Conservation (phyloP, 225 moss, liverwort and hornwort species). For the Takakia lepidozioides region DNA sequence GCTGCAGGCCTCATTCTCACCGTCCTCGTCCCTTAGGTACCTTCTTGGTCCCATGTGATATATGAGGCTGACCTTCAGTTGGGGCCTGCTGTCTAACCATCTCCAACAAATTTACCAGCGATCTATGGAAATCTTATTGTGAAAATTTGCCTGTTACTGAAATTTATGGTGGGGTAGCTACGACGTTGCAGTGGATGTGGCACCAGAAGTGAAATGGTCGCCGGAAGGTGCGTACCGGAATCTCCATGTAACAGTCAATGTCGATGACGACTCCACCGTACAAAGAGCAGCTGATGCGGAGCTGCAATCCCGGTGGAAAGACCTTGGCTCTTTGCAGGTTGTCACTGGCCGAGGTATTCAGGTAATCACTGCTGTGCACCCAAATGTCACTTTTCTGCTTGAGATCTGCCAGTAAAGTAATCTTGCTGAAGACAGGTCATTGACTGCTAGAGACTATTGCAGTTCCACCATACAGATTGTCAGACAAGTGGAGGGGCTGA, state of each 20-base stretch:
- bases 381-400: too few relatives aligned
- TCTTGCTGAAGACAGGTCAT: too few relatives aligned
- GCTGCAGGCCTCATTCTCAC: constrained; percentile 60
- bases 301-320: constrained; percentile 67
- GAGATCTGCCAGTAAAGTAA: too few relatives aligned
- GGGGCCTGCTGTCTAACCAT: too few relatives aligned
- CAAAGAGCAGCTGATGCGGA: constrained; percentile 57
- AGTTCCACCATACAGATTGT: too few relatives aligned
- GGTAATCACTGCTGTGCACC: too few relatives aligned
- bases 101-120: too few relatives aligned
- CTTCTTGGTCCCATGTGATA: constrained; percentile 3
- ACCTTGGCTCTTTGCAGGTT: constrained; percentile 69
- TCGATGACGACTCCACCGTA: constrained; percentile 41
- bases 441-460: too few relatives aligned
- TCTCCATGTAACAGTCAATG: constrained; percentile 74
- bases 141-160: too few relatives aligned
- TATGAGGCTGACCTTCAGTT: too few relatives aligned
- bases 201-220: constrained; percentile 83
- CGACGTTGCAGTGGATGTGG: constrained; percentile 97
- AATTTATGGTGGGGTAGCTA: constrained; percentile 39
- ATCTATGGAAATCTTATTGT: too few relatives aligned
- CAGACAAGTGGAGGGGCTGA: too few relatives aligned
- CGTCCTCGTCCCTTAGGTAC: constrained; percentile 60
- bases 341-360: constrained; percentile 65
- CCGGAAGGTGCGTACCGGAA: constrained; percentile 72